Evolutionary conservation across 2,329 filamentous ascomycete genomes (phyloP), one percentile per base, ranked within the genome.

Genomic region (Epichloe brachyelytri): DNA sequence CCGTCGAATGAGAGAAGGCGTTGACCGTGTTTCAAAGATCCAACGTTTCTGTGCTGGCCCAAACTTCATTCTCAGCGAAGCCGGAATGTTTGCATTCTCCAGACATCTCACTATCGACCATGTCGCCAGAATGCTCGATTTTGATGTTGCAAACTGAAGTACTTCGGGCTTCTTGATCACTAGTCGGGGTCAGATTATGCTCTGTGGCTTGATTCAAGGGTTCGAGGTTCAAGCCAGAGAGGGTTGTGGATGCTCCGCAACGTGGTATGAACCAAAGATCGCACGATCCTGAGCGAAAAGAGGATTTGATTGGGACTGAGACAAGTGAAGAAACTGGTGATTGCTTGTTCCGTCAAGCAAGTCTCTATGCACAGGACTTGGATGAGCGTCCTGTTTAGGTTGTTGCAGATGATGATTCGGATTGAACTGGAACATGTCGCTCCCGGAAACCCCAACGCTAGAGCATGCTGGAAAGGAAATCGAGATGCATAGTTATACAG

Each of bases 231-330:
- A 67, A 53, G 0, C 61, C 60, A 14, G 61, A 56, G 15, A 63
- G 51, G 58, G 46, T 20, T 58, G 53, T 33, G 49, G 56, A 5
- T 57, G 46, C 3, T 58, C 55, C 37, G 57, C 48, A 39, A 62
- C 58, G 39, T 53, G 57, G 30, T 59, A 63, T 5, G 64, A 48
- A 38, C 54, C 58, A 41, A 64, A 52, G 17, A 67, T 62, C 19
- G 60, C 34, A n/a, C 60, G 58, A 8, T 66, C 65, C 19, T 65
- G 64, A 14, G 61, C 54, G 39, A 66, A 62, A 19, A 68, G 58
- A 11, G 66, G 63, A 36, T 68, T 68, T 1, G 58, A 55, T 43
- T 62, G 62, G 19, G 66, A 49, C 15, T 62, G 61, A 15, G 66
- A 48, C 11, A 64, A 54, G 10, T 57, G 53, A 17, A 65, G 51